Base-by-base conservation (phyloP, 2,329 filamentous ascomycete genomes). In the Venturia aucupariae region DNA sequence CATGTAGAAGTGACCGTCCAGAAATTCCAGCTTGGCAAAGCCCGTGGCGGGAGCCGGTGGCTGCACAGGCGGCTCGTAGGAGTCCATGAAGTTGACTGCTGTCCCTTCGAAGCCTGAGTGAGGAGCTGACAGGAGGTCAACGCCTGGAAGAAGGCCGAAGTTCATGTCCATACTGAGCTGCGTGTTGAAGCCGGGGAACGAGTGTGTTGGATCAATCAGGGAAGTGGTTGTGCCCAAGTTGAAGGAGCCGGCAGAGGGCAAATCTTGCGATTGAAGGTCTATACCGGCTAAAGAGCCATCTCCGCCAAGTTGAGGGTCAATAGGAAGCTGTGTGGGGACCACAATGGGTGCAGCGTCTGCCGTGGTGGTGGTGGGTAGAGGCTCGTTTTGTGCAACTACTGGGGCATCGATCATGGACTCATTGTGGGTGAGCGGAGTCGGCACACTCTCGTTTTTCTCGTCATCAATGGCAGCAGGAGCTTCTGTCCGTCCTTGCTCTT, bases 1-100 rank as follows among this genome's bases (percentile, higher is more conserved):
- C 85, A 92, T 89, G 75, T 90, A 89, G 73, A 90, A 92, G 64
- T 86, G 83, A 71, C 88, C 88, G 77, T 92, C 89, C 68, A 83
- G 81, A 72, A 92, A 92, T 70, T 86, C 84, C 66, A 92, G 77
- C 71, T 86, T 85, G 48, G 85, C 85, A 73, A 84, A 87, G 41
- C 84, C 85, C 67, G 82, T 64, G 17, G 63, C 63, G 19, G 54
- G 41, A 38, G 32, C 44, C 6, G 63, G 24, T 35, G 51, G 51
- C 51, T 57, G 51, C 51, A 57, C 30, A 4, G 51, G 51, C 24
- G 51, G 51, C 5, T 7, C 51, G 51, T 57, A 57, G 30, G 51
- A 57, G 6, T 57, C 51, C 51, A 57, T 57, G 30, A 57, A 57
- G 5, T 15, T 11, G 30, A 35, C 51, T 32, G 51, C 27, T 2